phyloP scores from a whole-genome alignment of 495 filamentous ascomycete genomes.

The Penicillium egyptiacum region DNA sequence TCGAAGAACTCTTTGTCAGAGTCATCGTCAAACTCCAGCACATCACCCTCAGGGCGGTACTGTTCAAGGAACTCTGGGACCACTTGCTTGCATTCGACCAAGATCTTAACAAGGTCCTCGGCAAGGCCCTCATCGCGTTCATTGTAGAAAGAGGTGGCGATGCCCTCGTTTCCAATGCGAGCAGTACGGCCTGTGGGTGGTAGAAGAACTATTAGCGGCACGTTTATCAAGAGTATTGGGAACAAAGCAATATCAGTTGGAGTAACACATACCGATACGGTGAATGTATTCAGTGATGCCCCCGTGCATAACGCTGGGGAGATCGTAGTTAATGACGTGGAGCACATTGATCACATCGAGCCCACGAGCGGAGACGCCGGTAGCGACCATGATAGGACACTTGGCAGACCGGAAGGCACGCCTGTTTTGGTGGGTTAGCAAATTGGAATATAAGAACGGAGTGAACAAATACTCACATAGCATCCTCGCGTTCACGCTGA shows the following conservation, averaged over 20 bases:
- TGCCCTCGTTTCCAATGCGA: conserved; percentile 83
- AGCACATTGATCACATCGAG: conserved; percentile 82
- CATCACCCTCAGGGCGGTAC: conserved; percentile 53
- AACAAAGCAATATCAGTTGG: background rate
- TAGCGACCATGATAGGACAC: conserved; percentile 78
- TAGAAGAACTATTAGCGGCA: background rate
- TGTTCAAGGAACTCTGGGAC: conserved; percentile 79
- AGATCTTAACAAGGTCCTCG: conserved; percentile 66
- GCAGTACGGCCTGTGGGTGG: conserved; percentile 72
- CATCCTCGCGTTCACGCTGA: conserved; percentile 90
- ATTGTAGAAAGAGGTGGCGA: conserved; percentile 88
- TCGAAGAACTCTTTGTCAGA: conserved; percentile 53
- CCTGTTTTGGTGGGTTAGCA: conserved; percentile 32
- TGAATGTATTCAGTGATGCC: conserved; percentile 94
- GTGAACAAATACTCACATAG: conserved; percentile 59
- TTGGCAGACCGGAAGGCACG: conserved; percentile 75
- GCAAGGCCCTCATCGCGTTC: conserved; percentile 68
- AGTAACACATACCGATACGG: conserved; percentile 69
- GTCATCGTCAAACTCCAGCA: conserved; percentile 60
- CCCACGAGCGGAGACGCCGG: conserved; percentile 83
- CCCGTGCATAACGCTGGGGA: conserved; percentile 67
- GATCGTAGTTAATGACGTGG: conserved; percentile 91
- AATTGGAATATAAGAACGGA: background rate
- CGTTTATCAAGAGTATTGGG: background rate
- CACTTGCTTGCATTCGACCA: conserved; percentile 73